A percentile compares a stretch with the other conserved stretches of the same genome.
These are phyloP conservation scores for Drosera capensis DNA, from an alignment of 148 eudicot species.

Conservation along the genomic window DNA sequence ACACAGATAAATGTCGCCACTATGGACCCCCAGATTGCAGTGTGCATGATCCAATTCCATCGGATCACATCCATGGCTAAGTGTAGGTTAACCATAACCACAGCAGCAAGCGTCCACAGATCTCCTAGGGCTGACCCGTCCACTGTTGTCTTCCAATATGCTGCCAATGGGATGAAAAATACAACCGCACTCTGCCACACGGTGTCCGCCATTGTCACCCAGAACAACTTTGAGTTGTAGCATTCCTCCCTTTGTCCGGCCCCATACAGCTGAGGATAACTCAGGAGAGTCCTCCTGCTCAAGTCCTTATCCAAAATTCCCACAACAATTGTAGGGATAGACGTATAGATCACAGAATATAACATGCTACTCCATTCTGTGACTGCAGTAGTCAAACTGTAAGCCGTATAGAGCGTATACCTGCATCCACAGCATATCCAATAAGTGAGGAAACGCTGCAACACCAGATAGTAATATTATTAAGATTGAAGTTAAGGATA, in stretches of 20 bases:
- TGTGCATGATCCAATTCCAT: conserved; percentile 88
- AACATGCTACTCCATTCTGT: conserved; percentile 96
- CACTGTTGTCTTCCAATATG: conserved; percentile 52
- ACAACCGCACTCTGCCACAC: conserved; percentile 85
- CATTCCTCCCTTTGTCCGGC: conserved; percentile 71
- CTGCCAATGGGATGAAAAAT: conserved; percentile 61
- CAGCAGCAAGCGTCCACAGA: conserved; percentile 81
- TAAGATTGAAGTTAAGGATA: background rate
- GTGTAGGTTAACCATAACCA: conserved; percentile 69
- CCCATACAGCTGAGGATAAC: conserved; percentile 70
- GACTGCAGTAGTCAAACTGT: conserved; percentile 79
- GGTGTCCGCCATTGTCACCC: conserved; percentile 75
- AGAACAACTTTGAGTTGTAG: conserved; percentile 70
- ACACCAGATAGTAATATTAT: conserved; percentile 6
- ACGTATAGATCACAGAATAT: conserved; percentile 73
- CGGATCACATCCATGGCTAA: conserved; percentile 86
- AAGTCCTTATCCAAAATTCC: conserved; percentile 96
- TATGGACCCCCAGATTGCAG: conserved; percentile 82
- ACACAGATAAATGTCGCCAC: conserved; percentile 69
- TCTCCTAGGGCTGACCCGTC: conserved; percentile 81
- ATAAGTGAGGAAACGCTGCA: no score
- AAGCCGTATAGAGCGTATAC: conserved; percentile 68
- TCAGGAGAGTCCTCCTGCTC: conserved; percentile 59
- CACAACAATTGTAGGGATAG: conserved; percentile 74
- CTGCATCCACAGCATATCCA: no score